Conservation (phyloP, 2,329 filamentous ascomycete genomes). For the Epichloe baconii region DNA sequence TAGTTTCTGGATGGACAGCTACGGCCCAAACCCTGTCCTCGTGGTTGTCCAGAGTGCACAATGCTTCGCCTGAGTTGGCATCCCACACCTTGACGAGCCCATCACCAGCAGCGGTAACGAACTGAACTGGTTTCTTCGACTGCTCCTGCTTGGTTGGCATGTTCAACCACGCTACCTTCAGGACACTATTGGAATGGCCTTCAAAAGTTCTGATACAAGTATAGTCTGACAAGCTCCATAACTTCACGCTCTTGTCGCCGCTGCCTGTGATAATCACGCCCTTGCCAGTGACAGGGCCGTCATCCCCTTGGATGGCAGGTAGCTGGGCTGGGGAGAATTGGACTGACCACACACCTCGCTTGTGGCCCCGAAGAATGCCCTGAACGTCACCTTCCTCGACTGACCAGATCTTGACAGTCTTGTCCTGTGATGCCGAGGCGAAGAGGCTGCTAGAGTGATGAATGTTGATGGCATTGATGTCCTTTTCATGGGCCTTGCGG, state of each 20-base stretch:
- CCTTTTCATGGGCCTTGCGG: constrained; percentile 93
- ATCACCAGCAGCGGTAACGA: constrained; percentile 83
- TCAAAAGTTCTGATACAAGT: constrained; percentile 88
- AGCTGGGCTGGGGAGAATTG: constrained; percentile 73
- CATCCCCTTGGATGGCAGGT: constrained; percentile 59
- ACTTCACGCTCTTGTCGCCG: constrained; percentile 89
- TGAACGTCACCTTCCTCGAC: constrained; percentile 78
- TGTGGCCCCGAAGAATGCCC: constrained; percentile 84
- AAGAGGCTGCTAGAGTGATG: constrained; percentile 67
- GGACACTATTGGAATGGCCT: constrained; percentile 87
- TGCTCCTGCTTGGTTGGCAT: constrained; percentile 35
- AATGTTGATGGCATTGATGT: constrained; percentile 89
- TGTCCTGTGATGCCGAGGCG: constrained; percentile 91
- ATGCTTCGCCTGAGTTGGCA: constrained; percentile 67
- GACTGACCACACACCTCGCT: constrained; percentile 91
- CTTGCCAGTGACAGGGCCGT: constrained; percentile 59
- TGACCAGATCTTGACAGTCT: constrained; percentile 95
- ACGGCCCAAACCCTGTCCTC: constrained; percentile 92
- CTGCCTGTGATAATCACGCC: constrained; percentile 82
- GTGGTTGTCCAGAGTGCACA: constrained; percentile 90
- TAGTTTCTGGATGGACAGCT: constrained; percentile 52
- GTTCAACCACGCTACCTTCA: constrained; percentile 83
- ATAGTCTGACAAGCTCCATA: constrained; percentile 90
- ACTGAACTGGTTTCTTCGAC: constrained; percentile 48
- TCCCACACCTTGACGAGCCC: constrained; percentile 97